Evolutionary conservation across 1,139 yeast species (phyloP).

Genomic region (Candida mesenterica): DNA sequence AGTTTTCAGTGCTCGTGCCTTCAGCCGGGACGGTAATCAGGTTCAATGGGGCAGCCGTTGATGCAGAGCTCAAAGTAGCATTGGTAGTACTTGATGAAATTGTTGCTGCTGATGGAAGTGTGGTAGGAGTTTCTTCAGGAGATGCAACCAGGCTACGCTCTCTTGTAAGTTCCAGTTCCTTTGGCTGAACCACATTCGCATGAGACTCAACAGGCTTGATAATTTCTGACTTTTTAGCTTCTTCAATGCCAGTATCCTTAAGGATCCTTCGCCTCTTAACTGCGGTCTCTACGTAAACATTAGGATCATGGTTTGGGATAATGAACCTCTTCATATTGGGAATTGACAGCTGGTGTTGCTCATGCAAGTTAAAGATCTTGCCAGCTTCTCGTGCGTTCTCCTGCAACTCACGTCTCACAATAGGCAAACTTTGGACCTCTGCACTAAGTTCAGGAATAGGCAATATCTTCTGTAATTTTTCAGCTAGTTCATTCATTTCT

Average conservation of each 20-base stretch:
- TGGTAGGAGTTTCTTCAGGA: too few species aligned
- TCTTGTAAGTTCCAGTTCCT: too few species aligned
- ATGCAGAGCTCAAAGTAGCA: too few species aligned
- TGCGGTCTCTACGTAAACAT: neutral
- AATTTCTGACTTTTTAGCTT: too few species aligned
- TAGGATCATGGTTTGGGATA: slow-evolving; percentile 1
- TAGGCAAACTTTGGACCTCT: slow-evolving; percentile 23
- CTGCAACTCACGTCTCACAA: slow-evolving; percentile 26
- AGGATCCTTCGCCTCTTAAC: neutral
- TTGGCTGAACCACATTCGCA: too few species aligned
- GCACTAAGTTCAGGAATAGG: slow-evolving; percentile 23
- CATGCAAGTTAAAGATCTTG: slow-evolving; percentile 15
- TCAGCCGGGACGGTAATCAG: too few species aligned
- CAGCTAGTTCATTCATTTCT: slow-evolving; percentile 13
- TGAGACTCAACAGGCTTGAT: too few species aligned
- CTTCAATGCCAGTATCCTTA: neutral
- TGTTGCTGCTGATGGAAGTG: too few species aligned
- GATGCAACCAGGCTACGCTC: too few species aligned
- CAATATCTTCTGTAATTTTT: slow-evolving; percentile 20
- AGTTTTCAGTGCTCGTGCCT: too few species aligned
- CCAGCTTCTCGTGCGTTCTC: slow-evolving; percentile 37
- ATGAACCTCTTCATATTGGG: slow-evolving; percentile 1
- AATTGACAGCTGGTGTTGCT: slow-evolving; percentile 3
- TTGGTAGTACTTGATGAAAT: too few species aligned
- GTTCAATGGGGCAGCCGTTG: too few species aligned